Conservation (phyloP, 1,139 yeast species). For the Suhomyces wounanorum region DNA sequence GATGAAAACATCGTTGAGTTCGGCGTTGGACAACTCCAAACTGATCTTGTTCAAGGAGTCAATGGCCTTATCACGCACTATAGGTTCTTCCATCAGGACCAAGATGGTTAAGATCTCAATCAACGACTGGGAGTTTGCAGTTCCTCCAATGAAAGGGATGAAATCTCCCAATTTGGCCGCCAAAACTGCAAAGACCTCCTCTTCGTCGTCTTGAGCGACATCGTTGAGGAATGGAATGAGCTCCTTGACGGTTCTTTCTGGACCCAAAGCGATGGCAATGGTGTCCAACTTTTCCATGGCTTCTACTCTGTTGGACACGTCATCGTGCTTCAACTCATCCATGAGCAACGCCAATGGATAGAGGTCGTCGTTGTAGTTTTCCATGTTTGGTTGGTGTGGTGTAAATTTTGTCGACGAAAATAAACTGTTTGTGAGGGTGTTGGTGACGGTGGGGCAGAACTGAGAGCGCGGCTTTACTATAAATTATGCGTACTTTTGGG, state of each 20-base stretch:
- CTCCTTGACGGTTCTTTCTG: slow-evolving; percentile 87
- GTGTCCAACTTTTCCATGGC: slow-evolving; percentile 96
- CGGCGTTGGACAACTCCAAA: slow-evolving; percentile 62
- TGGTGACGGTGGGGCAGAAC: slow-evolving; percentile 1
- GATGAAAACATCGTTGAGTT: slow-evolving; percentile 66
- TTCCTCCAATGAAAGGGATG: slow-evolving; percentile 85
- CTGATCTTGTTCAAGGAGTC: slow-evolving; percentile 77
- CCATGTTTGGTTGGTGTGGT: slow-evolving; percentile 27
- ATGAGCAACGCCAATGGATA: slow-evolving; percentile 94
- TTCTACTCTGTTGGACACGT: slow-evolving; percentile 86
- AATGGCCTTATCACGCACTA: slow-evolving; percentile 93
- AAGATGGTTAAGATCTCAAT: slow-evolving; percentile 86
- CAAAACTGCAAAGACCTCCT: slow-evolving; percentile 91
- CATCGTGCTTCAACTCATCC: slow-evolving; percentile 95
- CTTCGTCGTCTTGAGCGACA: slow-evolving; percentile 96
- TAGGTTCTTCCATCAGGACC: slow-evolving; percentile 96
- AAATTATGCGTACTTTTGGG: neutral
- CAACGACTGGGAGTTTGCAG: slow-evolving; percentile 70
- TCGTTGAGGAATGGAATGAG: slow-evolving; percentile 82
- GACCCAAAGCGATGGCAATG: slow-evolving; percentile 93
- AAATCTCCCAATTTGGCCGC: slow-evolving; percentile 90
- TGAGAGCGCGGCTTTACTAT: neutral
- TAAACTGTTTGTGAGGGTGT: neutral
- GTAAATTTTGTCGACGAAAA: slow-evolving; percentile 5
- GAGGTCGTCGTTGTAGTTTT: slow-evolving; percentile 59